A percentile compares a stretch with the other conserved stretches of the same genome.
Conservation (phyloP, 345 rosid species). For the Laguncularia racemosa region DNA sequence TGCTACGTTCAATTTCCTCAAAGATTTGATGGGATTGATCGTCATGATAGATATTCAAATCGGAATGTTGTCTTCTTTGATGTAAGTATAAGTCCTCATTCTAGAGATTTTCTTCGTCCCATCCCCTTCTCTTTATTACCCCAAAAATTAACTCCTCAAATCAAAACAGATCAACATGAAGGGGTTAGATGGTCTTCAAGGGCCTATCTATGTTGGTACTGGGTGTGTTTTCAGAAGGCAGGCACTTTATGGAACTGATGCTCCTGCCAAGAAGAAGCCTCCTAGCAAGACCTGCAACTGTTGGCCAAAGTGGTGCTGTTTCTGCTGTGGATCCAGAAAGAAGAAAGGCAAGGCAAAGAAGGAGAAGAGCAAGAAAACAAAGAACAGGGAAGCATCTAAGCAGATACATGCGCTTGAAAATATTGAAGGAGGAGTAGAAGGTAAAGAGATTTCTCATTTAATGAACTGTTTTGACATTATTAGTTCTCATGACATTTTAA, state of each 20-base stretch:
- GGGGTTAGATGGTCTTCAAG: conserved; percentile 97
- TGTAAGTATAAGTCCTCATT: conserved; percentile 37
- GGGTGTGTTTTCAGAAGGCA: conserved; percentile 96
- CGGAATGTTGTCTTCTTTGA: conserved; percentile 92
- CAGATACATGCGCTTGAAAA: conserved; percentile 91
- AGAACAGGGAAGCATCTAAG: conserved; percentile 68
- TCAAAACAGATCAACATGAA: conserved; percentile 85
- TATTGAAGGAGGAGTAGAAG: conserved; percentile 61
- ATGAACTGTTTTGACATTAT: not conserved
- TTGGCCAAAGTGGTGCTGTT: conserved; percentile 91
- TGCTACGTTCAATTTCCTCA: conserved; percentile 99
- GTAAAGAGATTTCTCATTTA: conserved; percentile 18
- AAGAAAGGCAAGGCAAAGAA: conserved; percentile 58
- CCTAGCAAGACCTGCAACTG: conserved; percentile 93
- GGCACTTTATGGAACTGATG: conserved; percentile 90
- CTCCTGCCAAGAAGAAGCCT: conserved; percentile 79
- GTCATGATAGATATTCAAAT: conserved; percentile 92
- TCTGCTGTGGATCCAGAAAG: conserved; percentile 67
- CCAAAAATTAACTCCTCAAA: conserved; percentile 7
- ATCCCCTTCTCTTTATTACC: not conserved
- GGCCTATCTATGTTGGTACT: conserved; percentile 95
- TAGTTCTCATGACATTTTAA: not conserved
- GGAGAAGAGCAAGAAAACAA: conserved; percentile 54
- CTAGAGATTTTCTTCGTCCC: not conserved
- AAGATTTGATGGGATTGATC: conserved; percentile 98